phyloP scores from a whole-genome alignment of 345 rosid genomes.

The Noccaea bulbosa region DNA sequence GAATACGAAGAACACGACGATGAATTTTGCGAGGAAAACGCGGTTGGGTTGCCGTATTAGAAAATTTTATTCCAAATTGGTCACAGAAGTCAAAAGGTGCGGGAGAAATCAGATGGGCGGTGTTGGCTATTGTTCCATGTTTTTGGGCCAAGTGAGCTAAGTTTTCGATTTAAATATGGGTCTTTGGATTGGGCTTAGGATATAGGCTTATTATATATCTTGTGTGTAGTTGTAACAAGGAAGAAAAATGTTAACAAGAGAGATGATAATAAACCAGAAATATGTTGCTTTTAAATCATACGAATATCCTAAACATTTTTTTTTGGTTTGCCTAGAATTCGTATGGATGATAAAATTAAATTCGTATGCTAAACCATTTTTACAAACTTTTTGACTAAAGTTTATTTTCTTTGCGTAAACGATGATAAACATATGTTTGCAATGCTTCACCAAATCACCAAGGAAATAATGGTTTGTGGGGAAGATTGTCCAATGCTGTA shows the following conservation, averaged over 20 bases:
- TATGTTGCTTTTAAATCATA: too few relatives aligned
- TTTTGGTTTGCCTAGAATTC: too few relatives aligned
- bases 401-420: too few relatives aligned
- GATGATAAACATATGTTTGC: too few relatives aligned
- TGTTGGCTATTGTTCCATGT: not conserved
- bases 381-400: too few relatives aligned
- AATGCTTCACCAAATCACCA: too few relatives aligned
- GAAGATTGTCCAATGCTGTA: not conserved
- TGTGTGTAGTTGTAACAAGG: not conserved
- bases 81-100: not conserved
- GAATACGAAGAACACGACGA: not conserved
- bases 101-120: constrained; percentile 3
- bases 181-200: not conserved
- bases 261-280: too few relatives aligned
- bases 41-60: constrained; percentile 30
- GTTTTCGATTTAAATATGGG: not conserved
- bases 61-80: not conserved
- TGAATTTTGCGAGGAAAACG: constrained; percentile 31
- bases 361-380: too few relatives aligned
- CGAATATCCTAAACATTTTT: too few relatives aligned
- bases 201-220: not conserved
- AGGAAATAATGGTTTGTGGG: not conserved
- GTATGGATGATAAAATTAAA: too few relatives aligned
- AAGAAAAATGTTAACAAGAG: not conserved
- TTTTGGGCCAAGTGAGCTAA: not conserved